Conservation (phyloP, 805 yeast species). For the Candida tibetensis region DNA sequence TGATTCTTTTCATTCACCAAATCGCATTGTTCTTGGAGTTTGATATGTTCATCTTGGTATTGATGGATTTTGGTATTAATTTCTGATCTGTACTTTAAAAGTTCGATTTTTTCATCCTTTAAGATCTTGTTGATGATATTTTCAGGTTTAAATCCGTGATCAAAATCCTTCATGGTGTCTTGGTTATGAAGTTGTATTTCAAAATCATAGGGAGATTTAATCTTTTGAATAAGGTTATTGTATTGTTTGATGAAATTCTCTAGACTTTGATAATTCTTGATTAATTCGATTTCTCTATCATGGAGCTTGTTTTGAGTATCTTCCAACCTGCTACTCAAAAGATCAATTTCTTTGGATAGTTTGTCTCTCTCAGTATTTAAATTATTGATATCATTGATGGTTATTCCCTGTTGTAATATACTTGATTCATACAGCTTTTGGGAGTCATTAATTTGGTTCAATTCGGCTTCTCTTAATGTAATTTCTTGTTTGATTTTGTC, state of each 20-base stretch:
- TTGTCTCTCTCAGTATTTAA: slow-evolving; percentile 61
- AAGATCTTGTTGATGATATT: slow-evolving; percentile 45
- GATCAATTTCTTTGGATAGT: slow-evolving; percentile 52
- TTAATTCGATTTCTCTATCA: slow-evolving; percentile 50
- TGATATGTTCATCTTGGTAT: slow-evolving; percentile 55
- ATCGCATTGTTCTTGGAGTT: slow-evolving; percentile 58
- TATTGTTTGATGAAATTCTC: slow-evolving; percentile 54
- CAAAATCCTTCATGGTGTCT: slow-evolving; percentile 1
- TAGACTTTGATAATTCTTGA: slow-evolving; percentile 48
- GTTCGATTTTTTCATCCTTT: slow-evolving; percentile 44
- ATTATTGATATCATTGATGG: slow-evolving; percentile 60
- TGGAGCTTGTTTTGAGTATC: slow-evolving; percentile 45
- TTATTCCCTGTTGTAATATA: slow-evolving; percentile 53
- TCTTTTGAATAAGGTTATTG: slow-evolving; percentile 51
- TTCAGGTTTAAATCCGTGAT: slow-evolving; percentile 18
- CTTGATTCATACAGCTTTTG: slow-evolving; percentile 41
- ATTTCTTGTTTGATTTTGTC: slow-evolving; percentile 58
- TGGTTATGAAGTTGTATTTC: slow-evolving; percentile 35
- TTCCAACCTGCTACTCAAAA: slow-evolving; percentile 39
- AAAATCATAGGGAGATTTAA: slow-evolving; percentile 39
- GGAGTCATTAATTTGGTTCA: slow-evolving; percentile 37
- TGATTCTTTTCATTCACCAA: slow-evolving; percentile 51
- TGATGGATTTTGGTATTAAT: slow-evolving; percentile 45
- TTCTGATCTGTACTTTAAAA: slow-evolving; percentile 27
- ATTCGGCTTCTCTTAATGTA: slow-evolving; percentile 39